A percentile compares a stretch with the other conserved stretches of the same genome.
phyloP scores from a whole-genome alignment of 1,284 basidiomycete species.

The Amylostereum areolatum region DNA sequence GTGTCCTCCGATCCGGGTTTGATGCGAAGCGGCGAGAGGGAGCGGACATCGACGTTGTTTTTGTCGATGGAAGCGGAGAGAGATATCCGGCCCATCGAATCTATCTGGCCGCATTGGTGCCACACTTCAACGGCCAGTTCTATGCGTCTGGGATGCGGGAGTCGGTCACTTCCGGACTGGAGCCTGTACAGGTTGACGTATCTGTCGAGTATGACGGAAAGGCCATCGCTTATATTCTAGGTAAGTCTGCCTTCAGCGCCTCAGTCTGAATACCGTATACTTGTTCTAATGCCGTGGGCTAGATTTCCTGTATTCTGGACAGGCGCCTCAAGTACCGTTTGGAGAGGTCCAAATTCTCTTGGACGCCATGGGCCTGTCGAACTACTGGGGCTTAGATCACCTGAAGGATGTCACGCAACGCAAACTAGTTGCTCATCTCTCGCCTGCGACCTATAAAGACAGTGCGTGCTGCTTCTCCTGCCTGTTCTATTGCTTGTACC shows the following conservation, averaged over 20 bases:
- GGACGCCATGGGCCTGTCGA: slow-evolving; percentile 10
- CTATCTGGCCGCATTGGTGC: slow-evolving; percentile 24
- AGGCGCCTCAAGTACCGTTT: slow-evolving; percentile 1
- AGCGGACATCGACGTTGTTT: slow-evolving; percentile 25
- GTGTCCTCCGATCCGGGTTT: slow-evolving; percentile 17
- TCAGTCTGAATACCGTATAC: not conserved
- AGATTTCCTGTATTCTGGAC: slow-evolving; percentile 16
- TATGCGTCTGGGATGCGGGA: slow-evolving; percentile 8
- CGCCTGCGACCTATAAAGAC: slow-evolving; percentile 6
- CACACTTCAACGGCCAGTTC: slow-evolving; percentile 25
- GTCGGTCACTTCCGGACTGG: slow-evolving; percentile 6
- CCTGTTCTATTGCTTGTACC: not conserved
- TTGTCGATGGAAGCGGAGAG: slow-evolving; percentile 17
- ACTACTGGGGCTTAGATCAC: slow-evolving; percentile 10
- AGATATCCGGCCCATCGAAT: slow-evolving; percentile 25
- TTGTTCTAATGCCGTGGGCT: not conserved
- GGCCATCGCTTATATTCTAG: slow-evolving; percentile 9
- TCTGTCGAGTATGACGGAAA: slow-evolving; percentile 18
- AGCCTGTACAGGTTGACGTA: slow-evolving; percentile 15
- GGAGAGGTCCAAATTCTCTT: slow-evolving; percentile 8
- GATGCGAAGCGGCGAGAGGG: slow-evolving; percentile 21
- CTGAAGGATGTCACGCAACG: slow-evolving; percentile 6
- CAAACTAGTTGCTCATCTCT: slow-evolving; percentile 9
- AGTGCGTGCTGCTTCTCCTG: slow-evolving; percentile 2
- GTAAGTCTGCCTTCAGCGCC: not conserved